Evolutionary conservation across 176 grass and related monocot genomes (phyloP).

Genomic region (Puccinellia tenuiflora): DNA sequence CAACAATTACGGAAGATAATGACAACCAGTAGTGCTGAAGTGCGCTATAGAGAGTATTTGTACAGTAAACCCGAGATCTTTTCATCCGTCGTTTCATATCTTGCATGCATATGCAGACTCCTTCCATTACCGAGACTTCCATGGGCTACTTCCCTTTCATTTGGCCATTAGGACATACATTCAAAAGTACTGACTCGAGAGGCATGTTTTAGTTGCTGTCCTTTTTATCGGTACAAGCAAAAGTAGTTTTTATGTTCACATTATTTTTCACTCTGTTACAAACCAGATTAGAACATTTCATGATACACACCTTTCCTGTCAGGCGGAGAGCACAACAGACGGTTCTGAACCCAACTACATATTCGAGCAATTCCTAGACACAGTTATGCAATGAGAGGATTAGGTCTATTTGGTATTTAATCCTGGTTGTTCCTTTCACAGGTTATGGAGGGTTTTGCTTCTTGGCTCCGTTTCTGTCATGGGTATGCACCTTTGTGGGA

Average conservation of each 20-base stretch:
- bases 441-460: constrained; percentile 94
- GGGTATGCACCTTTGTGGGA: constrained; percentile 56
- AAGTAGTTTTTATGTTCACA: constrained; percentile 11
- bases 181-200: neutral
- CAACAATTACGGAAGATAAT: neutral
- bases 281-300: neutral
- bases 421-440: constrained; percentile 35
- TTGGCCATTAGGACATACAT: neutral
- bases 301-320: neutral
- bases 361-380: constrained; percentile 1
- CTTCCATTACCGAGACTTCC: neutral
- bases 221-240: constrained; percentile 1
- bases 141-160: neutral
- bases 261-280: neutral
- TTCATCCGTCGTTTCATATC: neutral
- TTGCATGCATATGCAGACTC: neutral
- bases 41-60: neutral
- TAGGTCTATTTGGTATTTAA: constrained; percentile 20
- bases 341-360: neutral
- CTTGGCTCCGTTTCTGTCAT: constrained; percentile 91
- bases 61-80: neutral
- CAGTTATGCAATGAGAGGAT: neutral
- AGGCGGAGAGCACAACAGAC: neutral
- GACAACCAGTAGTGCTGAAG: neutral
- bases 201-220: constrained; percentile 4